Conservation (phyloP, 2,329 filamentous ascomycete species). For the Fusarium albidum region DNA sequence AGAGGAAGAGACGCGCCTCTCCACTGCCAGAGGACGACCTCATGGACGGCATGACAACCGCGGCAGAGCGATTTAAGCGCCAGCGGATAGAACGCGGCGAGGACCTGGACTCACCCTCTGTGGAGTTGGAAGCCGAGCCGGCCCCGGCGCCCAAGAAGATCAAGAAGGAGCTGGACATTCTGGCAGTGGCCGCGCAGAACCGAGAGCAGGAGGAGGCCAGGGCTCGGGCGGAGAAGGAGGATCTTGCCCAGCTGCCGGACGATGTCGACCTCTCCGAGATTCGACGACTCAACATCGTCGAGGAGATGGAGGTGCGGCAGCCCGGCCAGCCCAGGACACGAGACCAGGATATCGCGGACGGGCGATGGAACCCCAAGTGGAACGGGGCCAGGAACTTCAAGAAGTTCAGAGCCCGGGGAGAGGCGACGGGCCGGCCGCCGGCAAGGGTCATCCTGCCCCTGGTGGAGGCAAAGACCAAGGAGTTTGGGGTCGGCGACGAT, state of each 20-base stretch:
- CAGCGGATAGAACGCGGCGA: slow-evolving; percentile 70
- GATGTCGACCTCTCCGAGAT: slow-evolving; percentile 78
- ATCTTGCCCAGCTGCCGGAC: slow-evolving; percentile 60
- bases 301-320: slow-evolving; percentile 73
- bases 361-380: slow-evolving; percentile 87
- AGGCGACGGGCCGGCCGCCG: slow-evolving; percentile 51
- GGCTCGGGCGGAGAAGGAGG: slow-evolving; percentile 61
- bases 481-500: slow-evolving; percentile 77
- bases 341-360: slow-evolving; percentile 61
- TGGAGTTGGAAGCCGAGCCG: slow-evolving; percentile 37
- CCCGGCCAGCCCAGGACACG: slow-evolving; percentile 41
- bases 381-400: slow-evolving; percentile 98
- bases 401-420: slow-evolving; percentile 74
- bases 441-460: slow-evolving; percentile 72
- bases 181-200: slow-evolving; percentile 69
- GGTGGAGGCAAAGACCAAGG: slow-evolving; percentile 74
- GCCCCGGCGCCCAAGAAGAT: slow-evolving; percentile 49
- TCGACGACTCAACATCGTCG: slow-evolving; percentile 76
- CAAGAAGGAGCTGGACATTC: slow-evolving; percentile 72
- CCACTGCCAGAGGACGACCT: slow-evolving; percentile 60
- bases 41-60: slow-evolving; percentile 78
- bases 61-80: slow-evolving; percentile 80
- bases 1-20: slow-evolving; percentile 57
- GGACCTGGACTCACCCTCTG: slow-evolving; percentile 48
- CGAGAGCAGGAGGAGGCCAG: slow-evolving; percentile 73